Evolutionary conservation across 768 basidiomycete species (phyloP).

Genomic region (Termitomyces sp.): DNA sequence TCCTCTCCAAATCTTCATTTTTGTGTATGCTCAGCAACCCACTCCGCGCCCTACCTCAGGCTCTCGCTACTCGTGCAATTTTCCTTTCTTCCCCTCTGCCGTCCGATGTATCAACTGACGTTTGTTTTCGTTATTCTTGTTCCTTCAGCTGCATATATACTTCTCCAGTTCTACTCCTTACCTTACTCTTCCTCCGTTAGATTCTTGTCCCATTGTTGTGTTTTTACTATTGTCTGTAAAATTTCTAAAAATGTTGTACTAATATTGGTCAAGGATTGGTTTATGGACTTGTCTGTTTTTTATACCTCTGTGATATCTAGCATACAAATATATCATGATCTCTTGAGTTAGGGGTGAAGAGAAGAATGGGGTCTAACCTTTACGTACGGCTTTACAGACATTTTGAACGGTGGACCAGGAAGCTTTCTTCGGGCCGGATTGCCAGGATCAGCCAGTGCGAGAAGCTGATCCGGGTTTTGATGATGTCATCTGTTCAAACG

Average conservation of each 20-base stretch:
- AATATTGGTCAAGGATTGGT: neutral
- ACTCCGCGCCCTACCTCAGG: neutral
- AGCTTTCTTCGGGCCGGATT: no score
- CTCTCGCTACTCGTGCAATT: neutral
- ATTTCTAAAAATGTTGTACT: neutral
- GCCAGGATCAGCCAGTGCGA: no score
- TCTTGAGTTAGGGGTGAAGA: no score
- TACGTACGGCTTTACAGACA: no score
- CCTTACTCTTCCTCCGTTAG: neutral
- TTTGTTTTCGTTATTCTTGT: neutral
- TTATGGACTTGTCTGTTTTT: neutral
- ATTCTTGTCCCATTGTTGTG: no score
- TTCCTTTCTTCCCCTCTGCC: neutral
- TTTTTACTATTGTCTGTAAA: neutral
- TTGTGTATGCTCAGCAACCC: neutral
- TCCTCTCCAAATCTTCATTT: neutral
- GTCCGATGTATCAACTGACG: neutral
- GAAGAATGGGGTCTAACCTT: no score
- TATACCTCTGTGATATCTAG: neutral
- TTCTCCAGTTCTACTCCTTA: neutral
- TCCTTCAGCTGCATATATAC: neutral
- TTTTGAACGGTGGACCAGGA: no score
- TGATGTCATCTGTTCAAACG: no score
- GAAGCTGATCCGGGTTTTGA: no score
- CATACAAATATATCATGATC: neutral